Base-by-base conservation (phyloP, 768 basidiomycete genomes). In the Auricularia cornea region DNA sequence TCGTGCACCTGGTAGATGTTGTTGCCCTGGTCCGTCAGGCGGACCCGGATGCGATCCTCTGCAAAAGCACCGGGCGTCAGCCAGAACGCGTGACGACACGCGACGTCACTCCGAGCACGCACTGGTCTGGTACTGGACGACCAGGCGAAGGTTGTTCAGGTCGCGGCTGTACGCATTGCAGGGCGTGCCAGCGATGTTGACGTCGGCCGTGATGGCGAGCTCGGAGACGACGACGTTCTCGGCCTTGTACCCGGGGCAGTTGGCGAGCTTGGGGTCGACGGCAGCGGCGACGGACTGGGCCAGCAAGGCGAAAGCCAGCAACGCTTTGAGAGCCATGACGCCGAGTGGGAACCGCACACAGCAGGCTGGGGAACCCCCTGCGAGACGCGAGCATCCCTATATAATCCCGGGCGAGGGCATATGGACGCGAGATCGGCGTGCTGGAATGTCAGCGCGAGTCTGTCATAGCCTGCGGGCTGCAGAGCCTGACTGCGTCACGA, bases 1-100 rank as follows among this genome's bases (percentile, higher is more conserved):
- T 81, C 81, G 6, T 88, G 87, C 0, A 89, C 84, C 69, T 88
- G 85, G 66, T 84, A 87, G 57, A 86, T 86, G 63, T 85, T 85
- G 79, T 71, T 69, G 0, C 77, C 67, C 0, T 82, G 69, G 66
- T 89, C 86, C 28, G 5, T 10, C 10, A 57, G 16, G 10, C 29
- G 28, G 54, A 57, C 54, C 11, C 29, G 54, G 12, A 57, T 20
- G 14, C 54, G 54, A 11, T 26, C 23, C 54, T 26, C 54, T 57
- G n/a, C 3, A 52, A 6, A 26, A 11, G 54, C 54, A 31, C 5
- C 8, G 16, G 54, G 1, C 54, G 12, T 10, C 28, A 10, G 51
- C 8, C 11, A 52, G 20, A 8, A 20, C 20, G 28, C 20, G n/a
- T n/a, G n/a, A n/a, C n/a, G n/a, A 52, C 26, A n/a, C 16, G 51